Base-by-base conservation (phyloP, 768 basidiomycete genomes). In the Mycena galericulata region DNA sequence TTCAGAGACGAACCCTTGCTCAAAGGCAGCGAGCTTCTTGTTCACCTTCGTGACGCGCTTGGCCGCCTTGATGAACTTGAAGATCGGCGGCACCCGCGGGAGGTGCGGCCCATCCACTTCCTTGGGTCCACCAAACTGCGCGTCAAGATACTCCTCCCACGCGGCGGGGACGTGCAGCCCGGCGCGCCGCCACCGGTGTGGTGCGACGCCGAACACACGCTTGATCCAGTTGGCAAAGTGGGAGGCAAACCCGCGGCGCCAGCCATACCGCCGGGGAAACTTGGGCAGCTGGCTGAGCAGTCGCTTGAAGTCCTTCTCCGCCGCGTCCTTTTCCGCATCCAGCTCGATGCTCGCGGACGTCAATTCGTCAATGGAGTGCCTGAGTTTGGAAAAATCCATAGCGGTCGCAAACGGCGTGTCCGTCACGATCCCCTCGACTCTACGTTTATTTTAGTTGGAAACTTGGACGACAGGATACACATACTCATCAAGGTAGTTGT, bases 1-100 rank as follows among this genome's bases (percentile, higher is more conserved):
- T 74, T 90, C 82, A 8, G 88, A 88, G 66, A 96, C 89, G 77
- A 97, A 94, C 1, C 94, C 93, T 53, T 86, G 87, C 76, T 95
- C 94, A 71, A 95, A 95, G 14, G 81, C 80, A 14, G 83, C 79
- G 24, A 95, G 80, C 77, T 90, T 92, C 80, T 85, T 81, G 78
- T 94, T 94, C n/a, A 84, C 86, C 63, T 75, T 82, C 61, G 80
- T 82, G 11, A 93, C 87, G 32, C 89, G 87, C 74, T 86, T 87
- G 2, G 83, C 87, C 8, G 90, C 92, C 71, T 83, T 83, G 71
- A 88, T 81, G 69, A 94, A 78, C 72, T 86, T 80, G 67, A 78
- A 77, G 51, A 85, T 75, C 3, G 82, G 81, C 29, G 70, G 69
- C 24, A 66, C 26, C 7, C 55, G 58, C 20, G 67, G 65, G 20